Percentiles rank a stretch among this genome's conserved stretches.
These are phyloP conservation scores for Paradendryphiella salina DNA, from an alignment of 2,329 filamentous ascomycete genomes.

Conservation along the genomic window DNA sequence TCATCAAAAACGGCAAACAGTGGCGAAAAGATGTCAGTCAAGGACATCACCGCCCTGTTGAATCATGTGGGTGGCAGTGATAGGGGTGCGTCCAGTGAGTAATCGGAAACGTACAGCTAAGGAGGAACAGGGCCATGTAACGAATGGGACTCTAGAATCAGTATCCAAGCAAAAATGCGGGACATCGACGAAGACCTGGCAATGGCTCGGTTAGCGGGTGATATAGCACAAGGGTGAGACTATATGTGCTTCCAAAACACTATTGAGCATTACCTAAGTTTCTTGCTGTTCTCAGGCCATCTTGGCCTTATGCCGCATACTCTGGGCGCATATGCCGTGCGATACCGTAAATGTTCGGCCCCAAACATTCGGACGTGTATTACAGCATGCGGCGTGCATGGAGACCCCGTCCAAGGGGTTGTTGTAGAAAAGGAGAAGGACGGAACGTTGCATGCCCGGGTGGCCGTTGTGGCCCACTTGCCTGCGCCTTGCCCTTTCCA, in stretches of 20 bases:
- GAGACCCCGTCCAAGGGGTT: not conserved
- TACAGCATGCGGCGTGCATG: not conserved
- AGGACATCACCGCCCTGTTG: conserved; percentile 17
- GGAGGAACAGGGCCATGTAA: conserved; percentile 11
- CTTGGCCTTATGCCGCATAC: not conserved
- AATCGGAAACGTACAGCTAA: conserved; percentile 16
- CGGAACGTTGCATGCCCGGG: conserved; percentile 13
- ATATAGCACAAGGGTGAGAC: conserved; percentile 34
- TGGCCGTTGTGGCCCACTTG: conserved; percentile 13
- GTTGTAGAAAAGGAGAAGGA: conserved; percentile 8
- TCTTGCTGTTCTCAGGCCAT: not conserved
- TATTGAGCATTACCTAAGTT: not conserved
- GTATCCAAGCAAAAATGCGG: conserved; percentile 12
- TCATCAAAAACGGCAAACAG: conserved; percentile 6
- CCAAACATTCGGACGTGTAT: not conserved
- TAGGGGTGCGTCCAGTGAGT: conserved; percentile 21
- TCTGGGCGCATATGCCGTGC: not conserved
- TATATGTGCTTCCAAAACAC: conserved; percentile 10
- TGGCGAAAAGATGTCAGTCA: conserved; percentile 25
- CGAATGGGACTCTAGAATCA: conserved; percentile 22
- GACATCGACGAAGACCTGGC: conserved; percentile 12
- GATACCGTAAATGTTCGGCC: not conserved
- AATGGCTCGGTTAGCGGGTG: conserved; percentile 18
- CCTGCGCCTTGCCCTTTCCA: conserved; percentile 15
- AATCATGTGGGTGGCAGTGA: conserved; percentile 31